Percentiles rank a stretch among this genome's conserved stretches.
phyloP scores from a whole-genome alignment of 116 monocot genomes.

The Iris pallida region DNA sequence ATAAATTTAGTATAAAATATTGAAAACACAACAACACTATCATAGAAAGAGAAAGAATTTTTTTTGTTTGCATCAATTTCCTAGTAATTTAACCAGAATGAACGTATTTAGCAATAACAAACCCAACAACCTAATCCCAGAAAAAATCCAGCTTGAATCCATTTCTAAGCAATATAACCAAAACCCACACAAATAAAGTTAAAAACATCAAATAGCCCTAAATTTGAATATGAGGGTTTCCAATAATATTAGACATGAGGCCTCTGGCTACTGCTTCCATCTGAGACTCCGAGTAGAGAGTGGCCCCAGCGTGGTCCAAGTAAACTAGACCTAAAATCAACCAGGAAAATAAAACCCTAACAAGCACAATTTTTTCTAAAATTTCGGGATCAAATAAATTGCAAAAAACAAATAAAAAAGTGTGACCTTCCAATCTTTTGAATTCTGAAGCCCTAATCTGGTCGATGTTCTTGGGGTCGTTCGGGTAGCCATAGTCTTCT shows the following conservation, averaged over 20 bases:
- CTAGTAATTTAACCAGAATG: no score
- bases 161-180: no score
- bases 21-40: no score
- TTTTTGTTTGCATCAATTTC: no score
- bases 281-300: constrained; percentile 83
- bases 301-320: constrained; percentile 90
- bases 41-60: no score
- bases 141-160: background rate
- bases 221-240: constrained; percentile 84
- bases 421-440: constrained; percentile 84
- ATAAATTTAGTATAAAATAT: no score
- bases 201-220: background rate
- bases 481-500: constrained; percentile 73
- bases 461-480: constrained; percentile 60
- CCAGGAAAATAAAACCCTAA: no score
- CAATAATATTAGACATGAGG: constrained; percentile 67
- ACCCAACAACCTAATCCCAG: background rate
- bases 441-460: constrained; percentile 80
- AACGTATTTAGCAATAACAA: no score
- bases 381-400: no score
- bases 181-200: background rate
- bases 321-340: constrained; percentile 55
- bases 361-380: no score
- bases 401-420: constrained; percentile 18
- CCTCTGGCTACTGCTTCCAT: constrained; percentile 66